A percentile compares a stretch with the other conserved stretches of the same genome.
Evolutionary conservation across 306 rosid genomes (phyloP).

Genomic region (Gastrolobium bilobum): DNA sequence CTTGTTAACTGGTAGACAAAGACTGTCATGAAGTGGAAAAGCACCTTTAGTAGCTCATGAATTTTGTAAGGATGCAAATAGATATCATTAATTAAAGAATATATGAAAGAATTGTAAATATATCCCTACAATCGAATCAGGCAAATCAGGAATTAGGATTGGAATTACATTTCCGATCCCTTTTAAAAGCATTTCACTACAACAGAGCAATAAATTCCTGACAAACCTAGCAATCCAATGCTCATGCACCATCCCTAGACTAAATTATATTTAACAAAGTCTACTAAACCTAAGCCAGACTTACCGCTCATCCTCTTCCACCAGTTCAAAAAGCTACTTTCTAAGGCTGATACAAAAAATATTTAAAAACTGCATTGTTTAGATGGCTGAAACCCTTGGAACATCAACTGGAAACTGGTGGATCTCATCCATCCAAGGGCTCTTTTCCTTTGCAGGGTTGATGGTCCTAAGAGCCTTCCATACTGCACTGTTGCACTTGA

Average conservation of each 20-base stretch:
- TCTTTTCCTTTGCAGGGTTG: slow-evolving; percentile 77
- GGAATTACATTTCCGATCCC: slow-evolving; percentile 28
- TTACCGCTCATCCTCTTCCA: background rate
- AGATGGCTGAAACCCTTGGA: slow-evolving; percentile 69
- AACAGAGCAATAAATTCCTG: slow-evolving; percentile 6
- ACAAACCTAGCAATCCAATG: background rate
- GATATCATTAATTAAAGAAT: slow-evolving; percentile 4
- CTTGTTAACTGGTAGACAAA: too few relatives aligned
- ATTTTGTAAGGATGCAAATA: background rate
- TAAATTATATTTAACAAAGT: slow-evolving; percentile 31
- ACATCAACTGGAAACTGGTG: slow-evolving; percentile 76
- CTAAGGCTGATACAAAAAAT: slow-evolving; percentile 27
- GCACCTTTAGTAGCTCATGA: background rate
- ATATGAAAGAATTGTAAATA: slow-evolving; percentile 33
- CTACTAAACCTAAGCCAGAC: slow-evolving; percentile 5
- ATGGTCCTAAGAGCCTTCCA: slow-evolving; percentile 85
- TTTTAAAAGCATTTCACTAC: background rate
- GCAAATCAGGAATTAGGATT: background rate
- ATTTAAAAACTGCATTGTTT: background rate
- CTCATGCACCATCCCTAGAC: slow-evolving; percentile 24
- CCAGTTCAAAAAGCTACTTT: slow-evolving; percentile 24
- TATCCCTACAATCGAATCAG: slow-evolving; percentile 15
- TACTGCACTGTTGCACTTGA: slow-evolving; percentile 90
- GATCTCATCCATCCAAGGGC: slow-evolving; percentile 84
- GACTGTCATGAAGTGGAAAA: background rate